Evolutionary conservation across 1,139 yeast species (phyloP).

Genomic region (Scheffersomyces titani): DNA sequence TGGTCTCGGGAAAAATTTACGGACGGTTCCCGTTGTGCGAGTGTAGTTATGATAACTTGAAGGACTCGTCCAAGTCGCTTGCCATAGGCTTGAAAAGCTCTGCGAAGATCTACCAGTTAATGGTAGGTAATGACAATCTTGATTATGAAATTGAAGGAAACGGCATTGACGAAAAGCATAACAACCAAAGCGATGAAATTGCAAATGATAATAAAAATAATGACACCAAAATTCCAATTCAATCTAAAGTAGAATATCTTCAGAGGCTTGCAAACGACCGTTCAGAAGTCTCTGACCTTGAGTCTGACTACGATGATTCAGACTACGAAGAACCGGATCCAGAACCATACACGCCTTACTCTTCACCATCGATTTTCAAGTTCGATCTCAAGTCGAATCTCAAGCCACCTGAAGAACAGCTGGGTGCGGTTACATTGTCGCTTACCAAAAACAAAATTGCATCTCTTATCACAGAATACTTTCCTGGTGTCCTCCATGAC

Average conservation of each 20-base stretch:
- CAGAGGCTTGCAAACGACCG: not conserved
- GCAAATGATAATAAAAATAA: not conserved
- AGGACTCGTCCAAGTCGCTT: not conserved
- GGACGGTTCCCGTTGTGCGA: not conserved
- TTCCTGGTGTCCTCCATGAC: slow-evolving; percentile 3
- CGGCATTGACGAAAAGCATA: not conserved
- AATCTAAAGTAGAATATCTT: not conserved
- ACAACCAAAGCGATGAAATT: not conserved
- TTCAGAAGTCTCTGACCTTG: not conserved
- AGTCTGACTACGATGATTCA: not conserved
- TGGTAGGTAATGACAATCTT: not conserved
- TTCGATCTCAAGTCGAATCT: not conserved
- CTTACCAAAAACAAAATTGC: not conserved
- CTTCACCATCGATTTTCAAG: not conserved
- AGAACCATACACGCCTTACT: slow-evolving; percentile 1
- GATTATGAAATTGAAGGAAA: not conserved
- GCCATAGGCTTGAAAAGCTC: not conserved
- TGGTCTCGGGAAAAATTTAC: not conserved
- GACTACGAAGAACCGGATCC: not conserved
- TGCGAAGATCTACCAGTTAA: not conserved
- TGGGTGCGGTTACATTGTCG: not conserved
- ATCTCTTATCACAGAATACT: slow-evolving; percentile 9
- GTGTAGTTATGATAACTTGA: not conserved
- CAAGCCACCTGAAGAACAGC: not conserved
- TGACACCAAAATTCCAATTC: not conserved